These are phyloP conservation scores for Leersia perrieri DNA, from an alignment of 176 grass and related monocot genomes.

Conservation along the genomic window DNA sequence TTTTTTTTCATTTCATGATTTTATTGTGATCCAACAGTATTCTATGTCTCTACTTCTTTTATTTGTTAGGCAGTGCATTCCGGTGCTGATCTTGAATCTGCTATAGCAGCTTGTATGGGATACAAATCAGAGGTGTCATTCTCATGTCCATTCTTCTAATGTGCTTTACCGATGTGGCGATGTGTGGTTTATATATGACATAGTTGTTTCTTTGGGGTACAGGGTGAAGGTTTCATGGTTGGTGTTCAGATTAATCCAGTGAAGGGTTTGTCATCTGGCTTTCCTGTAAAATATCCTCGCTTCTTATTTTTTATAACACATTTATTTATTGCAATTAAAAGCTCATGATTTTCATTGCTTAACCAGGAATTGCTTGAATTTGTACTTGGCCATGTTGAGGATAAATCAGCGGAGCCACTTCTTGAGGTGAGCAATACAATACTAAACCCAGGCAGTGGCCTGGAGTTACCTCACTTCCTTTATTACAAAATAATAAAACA, in stretches of 20 bases:
- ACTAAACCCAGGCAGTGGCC: neutral
- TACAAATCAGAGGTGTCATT: constrained; percentile 82
- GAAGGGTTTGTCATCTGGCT: constrained; percentile 87
- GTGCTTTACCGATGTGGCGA: constrained; percentile 12
- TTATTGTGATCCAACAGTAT: constrained; percentile 25
- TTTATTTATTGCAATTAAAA: constrained; percentile 23
- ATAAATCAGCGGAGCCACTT: constrained; percentile 72
- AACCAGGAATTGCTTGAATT: constrained; percentile 77
- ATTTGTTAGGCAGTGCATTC: constrained; percentile 89
- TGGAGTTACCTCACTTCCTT: neutral
- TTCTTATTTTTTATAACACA: constrained; percentile 22
- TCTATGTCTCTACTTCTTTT: constrained; percentile 27
- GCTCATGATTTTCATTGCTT: constrained; percentile 24
- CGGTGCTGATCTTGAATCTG: constrained; percentile 97
- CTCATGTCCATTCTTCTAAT: constrained; percentile 26
- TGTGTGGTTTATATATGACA: neutral
- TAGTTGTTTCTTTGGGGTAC: neutral
- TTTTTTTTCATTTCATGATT: constrained; percentile 10
- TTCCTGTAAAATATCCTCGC: constrained; percentile 68
- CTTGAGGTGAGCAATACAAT: constrained; percentile 76
- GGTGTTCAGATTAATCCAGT: constrained; percentile 93
- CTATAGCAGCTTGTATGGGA: constrained; percentile 93
- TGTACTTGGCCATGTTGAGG: constrained; percentile 89
- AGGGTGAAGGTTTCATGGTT: constrained; percentile 99
- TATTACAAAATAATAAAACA: neutral